These are phyloP conservation scores for Sporothrix mexicana DNA, from an alignment of 2,329 filamentous ascomycete species.

Conservation along the genomic window DNA sequence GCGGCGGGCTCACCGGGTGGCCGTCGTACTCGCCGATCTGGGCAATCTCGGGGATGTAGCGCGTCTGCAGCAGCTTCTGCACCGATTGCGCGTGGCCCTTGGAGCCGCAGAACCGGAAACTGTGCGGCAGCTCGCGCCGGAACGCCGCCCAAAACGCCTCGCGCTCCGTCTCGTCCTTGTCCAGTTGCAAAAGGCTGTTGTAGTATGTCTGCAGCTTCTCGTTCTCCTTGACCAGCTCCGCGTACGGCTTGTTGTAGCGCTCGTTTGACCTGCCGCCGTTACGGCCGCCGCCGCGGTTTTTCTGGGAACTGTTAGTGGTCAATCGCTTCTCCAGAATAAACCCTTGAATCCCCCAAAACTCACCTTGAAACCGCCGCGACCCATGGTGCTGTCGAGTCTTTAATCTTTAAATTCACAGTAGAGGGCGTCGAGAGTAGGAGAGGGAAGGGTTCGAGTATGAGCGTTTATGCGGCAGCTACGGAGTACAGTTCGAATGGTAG, in stretches of 20 bases:
- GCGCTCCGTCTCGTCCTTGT: conserved; percentile 70
- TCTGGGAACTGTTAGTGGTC: conserved; percentile 26
- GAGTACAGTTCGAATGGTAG: background rate
- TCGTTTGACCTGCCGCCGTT: conserved; percentile 46
- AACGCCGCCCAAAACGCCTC: conserved; percentile 83
- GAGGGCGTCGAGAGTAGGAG: background rate
- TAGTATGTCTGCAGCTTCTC: conserved; percentile 87
- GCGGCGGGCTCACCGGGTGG: conserved; percentile 78
- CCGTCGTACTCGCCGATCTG: conserved; percentile 84
- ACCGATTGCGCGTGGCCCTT: conserved; percentile 94
- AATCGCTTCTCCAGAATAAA: background rate
- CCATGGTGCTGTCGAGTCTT: conserved; percentile 33
- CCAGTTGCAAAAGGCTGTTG: conserved; percentile 74
- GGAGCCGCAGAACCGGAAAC: conserved; percentile 95
- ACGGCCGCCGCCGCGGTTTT: conserved; percentile 45
- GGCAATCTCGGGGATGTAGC: conserved; percentile 89
- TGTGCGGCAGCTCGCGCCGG: conserved; percentile 87
- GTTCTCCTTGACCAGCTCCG: conserved; percentile 76
- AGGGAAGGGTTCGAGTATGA: background rate
- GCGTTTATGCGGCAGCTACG: conserved; percentile 1
- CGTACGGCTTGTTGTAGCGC: conserved; percentile 54
- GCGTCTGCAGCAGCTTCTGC: conserved; percentile 82
- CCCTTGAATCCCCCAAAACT: background rate
- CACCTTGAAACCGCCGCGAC: conserved; percentile 38
- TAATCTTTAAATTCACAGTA: background rate